Conservation (phyloP, 208 protist genomes). For the Trichomonas vaginalis region DNA sequence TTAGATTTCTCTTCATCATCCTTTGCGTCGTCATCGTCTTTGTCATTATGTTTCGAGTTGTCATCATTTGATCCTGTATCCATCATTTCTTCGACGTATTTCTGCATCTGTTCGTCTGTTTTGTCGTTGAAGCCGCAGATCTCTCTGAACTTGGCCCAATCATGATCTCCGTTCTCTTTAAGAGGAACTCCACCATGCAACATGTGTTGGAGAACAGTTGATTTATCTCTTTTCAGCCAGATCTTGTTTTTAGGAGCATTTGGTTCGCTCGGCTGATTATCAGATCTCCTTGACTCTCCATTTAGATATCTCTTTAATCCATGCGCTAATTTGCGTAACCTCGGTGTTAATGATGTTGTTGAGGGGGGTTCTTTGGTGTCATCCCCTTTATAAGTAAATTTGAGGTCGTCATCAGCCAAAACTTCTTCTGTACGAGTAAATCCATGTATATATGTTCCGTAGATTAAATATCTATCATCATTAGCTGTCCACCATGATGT, state of each 20-base stretch:
- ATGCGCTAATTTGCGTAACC: neutral
- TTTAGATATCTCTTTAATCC: neutral
- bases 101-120: conserved; percentile 1
- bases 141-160: neutral
- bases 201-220: neutral
- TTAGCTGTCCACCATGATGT: neutral
- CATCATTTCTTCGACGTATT: conserved; percentile 12
- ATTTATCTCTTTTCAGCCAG: neutral
- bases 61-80: neutral
- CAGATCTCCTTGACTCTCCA: neutral
- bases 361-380: neutral
- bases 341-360: neutral
- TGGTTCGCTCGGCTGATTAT: neutral
- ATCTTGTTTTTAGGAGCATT: neutral
- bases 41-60: neutral
- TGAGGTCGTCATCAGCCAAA: neutral
- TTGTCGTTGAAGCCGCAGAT: neutral
- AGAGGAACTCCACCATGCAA: neutral
- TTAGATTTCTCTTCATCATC: neutral
- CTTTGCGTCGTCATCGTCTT: neutral
- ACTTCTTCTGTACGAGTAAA: neutral
- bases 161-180: neutral
- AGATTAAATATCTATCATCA: conserved; percentile 1
- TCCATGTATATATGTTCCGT: neutral
- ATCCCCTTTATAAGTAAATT: neutral